Conservation (phyloP, 129 eudicot genomes). For the Flaveria brownii region DNA sequence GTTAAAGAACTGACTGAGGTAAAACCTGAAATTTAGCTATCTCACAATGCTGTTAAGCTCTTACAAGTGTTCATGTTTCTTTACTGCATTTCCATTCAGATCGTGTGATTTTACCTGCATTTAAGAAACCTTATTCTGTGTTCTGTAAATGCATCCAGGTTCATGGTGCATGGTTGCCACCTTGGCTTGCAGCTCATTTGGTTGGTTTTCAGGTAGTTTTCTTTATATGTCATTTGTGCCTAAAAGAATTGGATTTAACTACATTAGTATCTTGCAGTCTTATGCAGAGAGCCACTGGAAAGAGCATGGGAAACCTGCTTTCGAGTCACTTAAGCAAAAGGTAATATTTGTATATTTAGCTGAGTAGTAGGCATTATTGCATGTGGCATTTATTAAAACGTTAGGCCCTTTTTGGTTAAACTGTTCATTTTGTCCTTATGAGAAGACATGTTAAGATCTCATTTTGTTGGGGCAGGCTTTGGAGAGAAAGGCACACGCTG, state of each 20-base stretch:
- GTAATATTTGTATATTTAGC: conserved; percentile 28
- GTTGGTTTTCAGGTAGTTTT: conserved; percentile 47
- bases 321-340: conserved; percentile 50
- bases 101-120: conserved; percentile 3
- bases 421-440: background rate
- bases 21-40: conserved; percentile 23
- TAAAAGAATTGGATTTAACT: conserved; percentile 17
- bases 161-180: conserved; percentile 76
- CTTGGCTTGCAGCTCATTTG: conserved; percentile 71
- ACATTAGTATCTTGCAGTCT: conserved; percentile 45
- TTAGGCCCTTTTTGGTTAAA: conserved; percentile 1
- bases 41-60: background rate
- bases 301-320: conserved; percentile 64
- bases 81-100: background rate
- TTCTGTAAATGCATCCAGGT: conserved; percentile 42
- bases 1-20: conserved; percentile 63
- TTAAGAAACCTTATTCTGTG: conserved; percentile 14
- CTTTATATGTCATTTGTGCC: background rate
- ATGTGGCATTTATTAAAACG: conserved; percentile 8
- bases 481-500: conserved; percentile 54
- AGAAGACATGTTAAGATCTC: background rate
- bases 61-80: conserved; percentile 6
- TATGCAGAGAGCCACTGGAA: conserved; percentile 54
- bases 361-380: background rate
- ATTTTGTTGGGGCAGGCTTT: conserved; percentile 40